A percentile compares a stretch with the other conserved stretches of the same genome.
phyloP scores from a whole-genome alignment of 257 asterid species.

The Verbena officinalis region DNA sequence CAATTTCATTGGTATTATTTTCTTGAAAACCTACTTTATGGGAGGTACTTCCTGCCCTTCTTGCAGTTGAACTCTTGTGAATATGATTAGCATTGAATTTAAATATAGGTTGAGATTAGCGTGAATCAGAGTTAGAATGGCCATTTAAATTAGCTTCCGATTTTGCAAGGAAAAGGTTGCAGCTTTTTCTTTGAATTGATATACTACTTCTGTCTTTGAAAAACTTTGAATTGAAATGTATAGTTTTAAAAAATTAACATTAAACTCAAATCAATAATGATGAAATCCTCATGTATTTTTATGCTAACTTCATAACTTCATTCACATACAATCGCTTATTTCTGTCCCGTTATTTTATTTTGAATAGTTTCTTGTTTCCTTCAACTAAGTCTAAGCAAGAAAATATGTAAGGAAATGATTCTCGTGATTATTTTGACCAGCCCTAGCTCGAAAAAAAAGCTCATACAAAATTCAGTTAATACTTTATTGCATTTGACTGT shows the following conservation, averaged over 20 bases:
- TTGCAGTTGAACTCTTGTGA: background rate
- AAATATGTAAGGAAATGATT: background rate
- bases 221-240: background rate
- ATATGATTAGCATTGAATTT: no score
- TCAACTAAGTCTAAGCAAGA: background rate
- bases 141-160: background rate
- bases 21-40: background rate
- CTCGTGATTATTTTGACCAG: background rate
- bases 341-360: background rate
- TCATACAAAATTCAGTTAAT: background rate
- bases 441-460: background rate
- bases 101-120: background rate
- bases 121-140: background rate
- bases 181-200: background rate
- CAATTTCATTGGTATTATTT: no score
- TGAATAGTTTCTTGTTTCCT: background rate
- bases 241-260: background rate
- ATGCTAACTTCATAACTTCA: background rate
- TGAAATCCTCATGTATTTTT: background rate
- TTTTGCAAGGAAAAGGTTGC: no score
- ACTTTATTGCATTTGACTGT: background rate
- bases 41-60: background rate
- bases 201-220: background rate
- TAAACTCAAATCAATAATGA: background rate
- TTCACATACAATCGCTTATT: background rate